phyloP scores from a whole-genome alignment of 2,329 filamentous ascomycete genomes.

The Aspergillus sp. region DNA sequence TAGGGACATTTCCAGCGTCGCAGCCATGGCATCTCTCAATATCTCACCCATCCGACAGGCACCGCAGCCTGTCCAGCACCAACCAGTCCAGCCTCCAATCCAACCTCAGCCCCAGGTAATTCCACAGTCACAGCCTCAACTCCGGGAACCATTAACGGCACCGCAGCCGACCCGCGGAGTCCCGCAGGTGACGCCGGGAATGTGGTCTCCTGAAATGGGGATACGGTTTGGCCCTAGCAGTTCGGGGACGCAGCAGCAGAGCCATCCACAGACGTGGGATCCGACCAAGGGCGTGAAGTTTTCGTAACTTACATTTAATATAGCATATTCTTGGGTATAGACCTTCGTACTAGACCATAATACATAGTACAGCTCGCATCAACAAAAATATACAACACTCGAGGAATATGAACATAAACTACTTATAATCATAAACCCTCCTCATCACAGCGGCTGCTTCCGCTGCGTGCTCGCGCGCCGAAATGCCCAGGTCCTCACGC shows the following conservation, averaged over 20 bases:
- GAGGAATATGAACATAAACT: too few relatives aligned
- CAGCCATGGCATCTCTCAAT: slow-evolving; percentile 59
- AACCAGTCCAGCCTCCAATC: slow-evolving; percentile 28
- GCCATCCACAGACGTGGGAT: slow-evolving; percentile 55
- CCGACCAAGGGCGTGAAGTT: slow-evolving; percentile 60
- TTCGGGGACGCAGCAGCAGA: slow-evolving; percentile 38
- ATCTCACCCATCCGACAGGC: slow-evolving; percentile 44
- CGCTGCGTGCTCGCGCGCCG: slow-evolving; percentile 19
- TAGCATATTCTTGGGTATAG: too few relatives aligned
- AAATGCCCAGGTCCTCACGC: slow-evolving; percentile 17
- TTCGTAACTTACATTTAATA: slow-evolving; percentile 25
- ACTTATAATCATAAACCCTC: slow-evolving; percentile 11
- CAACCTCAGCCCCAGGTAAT: slow-evolving; percentile 30
- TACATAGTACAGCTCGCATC: too few relatives aligned
- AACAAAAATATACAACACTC: neutral
- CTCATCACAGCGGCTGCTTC: slow-evolving; percentile 23
- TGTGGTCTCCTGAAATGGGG: slow-evolving; percentile 79
- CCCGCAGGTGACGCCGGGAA: slow-evolving; percentile 46
- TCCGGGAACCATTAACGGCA: slow-evolving; percentile 42
- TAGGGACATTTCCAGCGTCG: slow-evolving; percentile 56
- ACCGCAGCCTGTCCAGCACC: slow-evolving; percentile 21
- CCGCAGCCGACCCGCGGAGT: slow-evolving; percentile 52
- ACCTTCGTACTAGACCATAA: too few relatives aligned
- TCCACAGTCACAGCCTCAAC: slow-evolving; percentile 18
- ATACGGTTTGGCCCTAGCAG: slow-evolving; percentile 65